Evolutionary conservation across 805 yeast species (phyloP).

Genomic region (Peterozyma xylosa): DNA sequence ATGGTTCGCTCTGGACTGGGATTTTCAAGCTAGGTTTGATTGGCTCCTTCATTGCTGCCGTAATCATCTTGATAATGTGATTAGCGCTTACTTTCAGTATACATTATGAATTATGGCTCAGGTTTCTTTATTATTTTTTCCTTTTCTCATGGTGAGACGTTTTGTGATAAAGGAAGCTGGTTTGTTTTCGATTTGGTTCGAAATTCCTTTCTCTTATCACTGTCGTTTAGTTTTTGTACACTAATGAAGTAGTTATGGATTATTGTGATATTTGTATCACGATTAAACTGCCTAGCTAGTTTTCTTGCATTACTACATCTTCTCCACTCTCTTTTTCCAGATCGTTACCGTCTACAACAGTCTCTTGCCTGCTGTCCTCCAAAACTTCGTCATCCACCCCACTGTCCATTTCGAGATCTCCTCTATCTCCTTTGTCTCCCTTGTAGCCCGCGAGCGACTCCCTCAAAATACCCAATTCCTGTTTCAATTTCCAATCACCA

Average conservation of each 20-base stretch:
- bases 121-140: background rate
- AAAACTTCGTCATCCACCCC: too few relatives aligned
- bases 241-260: too few relatives aligned
- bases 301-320: constrained; percentile 3
- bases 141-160: too few relatives aligned
- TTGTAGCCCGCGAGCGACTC: constrained; percentile 11
- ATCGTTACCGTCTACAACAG: background rate
- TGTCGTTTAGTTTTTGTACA: too few relatives aligned
- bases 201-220: too few relatives aligned
- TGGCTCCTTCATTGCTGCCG: background rate
- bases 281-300: background rate
- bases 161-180: too few relatives aligned
- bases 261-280: background rate
- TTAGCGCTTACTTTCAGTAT: constrained; percentile 5
- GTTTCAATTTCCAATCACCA: constrained; percentile 49
- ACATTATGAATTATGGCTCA: constrained; percentile 11
- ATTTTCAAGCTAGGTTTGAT: background rate
- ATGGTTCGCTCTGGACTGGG: too few relatives aligned
- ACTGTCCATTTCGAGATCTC: too few relatives aligned
- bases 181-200: too few relatives aligned
- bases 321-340: constrained; percentile 2
- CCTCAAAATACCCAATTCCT: constrained; percentile 31
- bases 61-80: background rate
- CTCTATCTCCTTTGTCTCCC: too few relatives aligned
- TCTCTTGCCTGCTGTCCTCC: too few relatives aligned